Base-by-base conservation (phyloP, 202 grass and related monocot genomes). In the Panicum virgatum region DNA sequence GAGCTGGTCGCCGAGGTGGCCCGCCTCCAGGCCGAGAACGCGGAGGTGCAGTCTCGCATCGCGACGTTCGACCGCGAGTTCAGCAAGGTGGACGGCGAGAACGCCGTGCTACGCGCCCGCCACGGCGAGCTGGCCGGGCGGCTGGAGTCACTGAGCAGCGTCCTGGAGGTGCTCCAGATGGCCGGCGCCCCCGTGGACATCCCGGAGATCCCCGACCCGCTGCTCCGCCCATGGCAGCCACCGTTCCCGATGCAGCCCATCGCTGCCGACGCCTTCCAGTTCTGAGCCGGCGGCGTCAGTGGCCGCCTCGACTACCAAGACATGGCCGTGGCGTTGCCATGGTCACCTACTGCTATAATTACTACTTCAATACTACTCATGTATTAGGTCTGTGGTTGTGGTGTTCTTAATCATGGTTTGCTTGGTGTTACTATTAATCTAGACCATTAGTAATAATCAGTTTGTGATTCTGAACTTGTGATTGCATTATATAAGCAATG, bases 201-300 rank as follows among this genome's bases (percentile, higher is more conserved):
- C 48, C 90, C 86, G 2, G 86, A 89, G 70, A 87, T 92, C 26
- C 77, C 87, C 0, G 87, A 89, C 84, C 84, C 90, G 19, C 53
- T 92, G 71, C 87, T 92, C 77, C 80, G 81, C 64, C 87, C 90
- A 0, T 89, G 90, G 90, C 87, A 89, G 84, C 69, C 87, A 0
- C 84, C 83, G 2, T 89, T 77, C 66, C 64, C 84, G 6, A 27
- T 75, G 9, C 87, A 89, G 76, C 86, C 84, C 58, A 79, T 90
- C 77, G 80, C 72, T 4, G 36, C 56, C 0, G 88, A 90, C 54
- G 61, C 63, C 1, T 87, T 90, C 80, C 88, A 62, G 43, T 88
- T 85, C 82, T 91, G 85, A 90, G 18, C 37, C 8, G 1, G 22
- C 4, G 47, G 32, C 32, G 2, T 34, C 32, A 34, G 4, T 34